Conservation (phyloP, 225 moss, liverwort and hornwort species). For the Antitrichia curtipendula region DNA sequence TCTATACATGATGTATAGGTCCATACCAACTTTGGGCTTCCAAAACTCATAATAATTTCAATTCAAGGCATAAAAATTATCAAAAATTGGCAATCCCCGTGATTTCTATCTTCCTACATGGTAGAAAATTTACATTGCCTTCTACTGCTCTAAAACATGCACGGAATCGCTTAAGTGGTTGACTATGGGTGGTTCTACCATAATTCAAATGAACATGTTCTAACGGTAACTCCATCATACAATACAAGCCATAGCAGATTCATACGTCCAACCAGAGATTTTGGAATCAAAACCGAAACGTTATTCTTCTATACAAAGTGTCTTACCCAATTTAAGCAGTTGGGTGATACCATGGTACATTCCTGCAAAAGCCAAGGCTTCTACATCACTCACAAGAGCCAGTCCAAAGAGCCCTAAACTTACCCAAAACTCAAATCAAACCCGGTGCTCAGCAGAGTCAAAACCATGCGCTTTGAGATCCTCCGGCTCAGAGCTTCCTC, state of each 20-base stretch:
- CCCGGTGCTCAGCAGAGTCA: not conserved
- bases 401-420: not conserved
- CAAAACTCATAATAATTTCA: no score
- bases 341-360: conserved; percentile 3
- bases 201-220: no score
- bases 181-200: no score
- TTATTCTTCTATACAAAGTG: not conserved
- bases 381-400: not conserved
- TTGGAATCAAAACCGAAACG: not conserved
- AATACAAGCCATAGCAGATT: not conserved
- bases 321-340: not conserved
- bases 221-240: not conserved
- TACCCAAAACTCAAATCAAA: not conserved
- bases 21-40: no score
- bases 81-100: no score
- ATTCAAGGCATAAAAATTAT: no score
- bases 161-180: no score
- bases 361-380: not conserved
- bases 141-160: no score
- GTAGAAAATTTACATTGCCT: no score
- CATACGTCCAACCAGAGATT: not conserved
- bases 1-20: no score
- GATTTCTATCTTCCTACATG: no score
- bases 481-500: not conserved
- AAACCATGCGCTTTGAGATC: not conserved